Evolutionary conservation across 768 basidiomycete genomes (phyloP).

Genomic region (Hortiboletus flavorubellus): DNA sequence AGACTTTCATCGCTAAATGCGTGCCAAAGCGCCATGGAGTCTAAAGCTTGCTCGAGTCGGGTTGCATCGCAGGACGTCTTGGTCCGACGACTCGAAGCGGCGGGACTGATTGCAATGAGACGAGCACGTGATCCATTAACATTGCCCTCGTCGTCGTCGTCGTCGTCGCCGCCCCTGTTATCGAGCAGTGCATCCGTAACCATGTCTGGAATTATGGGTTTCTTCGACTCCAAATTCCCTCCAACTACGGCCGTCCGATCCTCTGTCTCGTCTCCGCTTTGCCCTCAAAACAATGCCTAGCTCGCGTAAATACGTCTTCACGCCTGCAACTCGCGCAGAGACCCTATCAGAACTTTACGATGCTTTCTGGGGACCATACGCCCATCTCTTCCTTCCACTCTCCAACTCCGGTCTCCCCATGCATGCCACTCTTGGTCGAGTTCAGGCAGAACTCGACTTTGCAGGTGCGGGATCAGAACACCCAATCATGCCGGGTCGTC

Average conservation of each 20-base stretch:
- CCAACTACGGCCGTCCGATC: slow-evolving; percentile 53
- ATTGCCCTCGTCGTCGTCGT: too few species aligned
- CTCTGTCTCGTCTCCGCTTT: slow-evolving; percentile 70
- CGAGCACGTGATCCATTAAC: too few species aligned
- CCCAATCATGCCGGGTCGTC: slow-evolving; percentile 60
- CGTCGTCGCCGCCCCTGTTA: neutral
- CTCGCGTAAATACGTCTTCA: slow-evolving; percentile 74
- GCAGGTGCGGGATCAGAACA: slow-evolving; percentile 59
- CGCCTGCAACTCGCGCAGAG: slow-evolving; percentile 69
- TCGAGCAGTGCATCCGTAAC: neutral
- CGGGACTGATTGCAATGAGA: too few species aligned
- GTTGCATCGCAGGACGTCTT: too few species aligned
- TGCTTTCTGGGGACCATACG: slow-evolving; percentile 77
- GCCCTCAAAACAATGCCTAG: slow-evolving; percentile 79
- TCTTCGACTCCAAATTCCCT: slow-evolving; percentile 49
- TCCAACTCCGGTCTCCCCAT: slow-evolving; percentile 60
- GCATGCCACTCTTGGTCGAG: slow-evolving; percentile 64
- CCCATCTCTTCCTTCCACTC: slow-evolving; percentile 67
- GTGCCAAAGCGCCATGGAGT: too few species aligned
- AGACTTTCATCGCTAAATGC: too few species aligned
- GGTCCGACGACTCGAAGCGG: too few species aligned
- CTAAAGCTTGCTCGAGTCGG: too few species aligned
- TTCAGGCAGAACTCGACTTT: slow-evolving; percentile 58
- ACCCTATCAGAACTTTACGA: slow-evolving; percentile 80
- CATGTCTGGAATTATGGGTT: slow-evolving; percentile 43